Evolutionary conservation across 441 rosid genomes (phyloP).

Genomic region (Populus hybrid): DNA sequence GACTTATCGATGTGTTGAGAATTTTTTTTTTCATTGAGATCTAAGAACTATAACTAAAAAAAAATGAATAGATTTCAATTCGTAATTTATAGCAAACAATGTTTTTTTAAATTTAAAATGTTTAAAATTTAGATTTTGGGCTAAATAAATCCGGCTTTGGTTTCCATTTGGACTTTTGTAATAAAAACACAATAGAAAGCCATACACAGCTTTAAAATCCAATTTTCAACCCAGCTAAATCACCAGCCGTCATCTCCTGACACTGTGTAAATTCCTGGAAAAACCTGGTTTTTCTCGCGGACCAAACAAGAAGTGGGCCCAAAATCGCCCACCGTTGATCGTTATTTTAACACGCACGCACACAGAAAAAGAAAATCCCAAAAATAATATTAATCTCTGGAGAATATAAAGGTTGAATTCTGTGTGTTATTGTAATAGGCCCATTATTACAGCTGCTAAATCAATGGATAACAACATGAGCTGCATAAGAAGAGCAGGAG

Average conservation of each 20-base stretch:
- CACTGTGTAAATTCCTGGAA: background rate
- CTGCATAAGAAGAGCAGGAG: background rate
- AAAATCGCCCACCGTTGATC: background rate
- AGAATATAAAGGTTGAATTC: background rate
- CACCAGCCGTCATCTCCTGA: background rate
- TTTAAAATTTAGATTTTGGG: background rate
- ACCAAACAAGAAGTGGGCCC: conserved; percentile 9
- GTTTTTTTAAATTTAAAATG: too few species aligned
- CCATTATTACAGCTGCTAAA: background rate
- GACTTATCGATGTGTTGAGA: too few species aligned
- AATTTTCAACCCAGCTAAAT: background rate
- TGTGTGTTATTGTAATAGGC: conserved; percentile 1
- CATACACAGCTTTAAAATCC: background rate
- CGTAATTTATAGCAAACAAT: background rate
- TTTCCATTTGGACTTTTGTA: background rate
- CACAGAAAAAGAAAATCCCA: background rate
- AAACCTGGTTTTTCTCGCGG: background rate
- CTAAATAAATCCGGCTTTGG: background rate
- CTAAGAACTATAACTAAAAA: too few species aligned
- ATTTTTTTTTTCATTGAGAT: too few species aligned
- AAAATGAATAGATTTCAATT: too few species aligned
- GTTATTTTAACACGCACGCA: background rate
- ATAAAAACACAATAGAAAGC: background rate
- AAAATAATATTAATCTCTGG: background rate
- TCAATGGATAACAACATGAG: background rate